phyloP scores from a whole-genome alignment of 768 basidiomycete genomes.

The Boletus coccyginus region DNA sequence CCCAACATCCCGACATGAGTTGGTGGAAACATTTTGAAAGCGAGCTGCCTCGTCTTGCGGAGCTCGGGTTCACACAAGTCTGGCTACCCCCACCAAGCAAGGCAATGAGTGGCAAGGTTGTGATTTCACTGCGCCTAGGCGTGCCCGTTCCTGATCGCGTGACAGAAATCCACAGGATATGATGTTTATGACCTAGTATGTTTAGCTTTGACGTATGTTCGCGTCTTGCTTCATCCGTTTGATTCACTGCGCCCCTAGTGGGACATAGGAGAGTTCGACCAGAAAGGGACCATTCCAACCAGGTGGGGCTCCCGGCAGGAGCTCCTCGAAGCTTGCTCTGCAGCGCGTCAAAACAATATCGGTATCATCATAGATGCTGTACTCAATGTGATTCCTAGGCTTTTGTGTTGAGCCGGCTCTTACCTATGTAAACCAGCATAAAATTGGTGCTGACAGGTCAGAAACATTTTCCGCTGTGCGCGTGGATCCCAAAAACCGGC shows the following conservation, averaged over 20 bases:
- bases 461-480: slow-evolving; percentile 71
- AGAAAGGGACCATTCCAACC: slow-evolving; percentile 67
- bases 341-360: slow-evolving; percentile 67
- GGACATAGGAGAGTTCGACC: slow-evolving; percentile 84
- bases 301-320: slow-evolving; percentile 89
- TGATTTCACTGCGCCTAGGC: neutral
- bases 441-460: slow-evolving; percentile 76
- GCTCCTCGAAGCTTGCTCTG: slow-evolving; percentile 62
- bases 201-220: neutral
- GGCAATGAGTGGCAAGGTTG: slow-evolving; percentile 55
- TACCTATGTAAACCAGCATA: slow-evolving; percentile 49
- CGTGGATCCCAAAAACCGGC: slow-evolving; percentile 66
- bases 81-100: slow-evolving; percentile 88
- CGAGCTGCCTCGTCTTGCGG: slow-evolving; percentile 59
- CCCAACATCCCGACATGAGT: slow-evolving; percentile 51
- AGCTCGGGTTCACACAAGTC: slow-evolving; percentile 73
- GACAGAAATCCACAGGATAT: slow-evolving; percentile 70
- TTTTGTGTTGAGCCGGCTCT: slow-evolving; percentile 3
- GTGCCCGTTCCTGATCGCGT: slow-evolving; percentile 7
- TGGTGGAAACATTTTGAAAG: slow-evolving; percentile 80
- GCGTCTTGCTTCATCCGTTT: neutral
- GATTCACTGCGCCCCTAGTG: slow-evolving; percentile 46
- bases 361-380: slow-evolving; percentile 85
- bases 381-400: slow-evolving; percentile 59
- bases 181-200: slow-evolving; percentile 83